Percentiles rank a stretch among this genome's conserved stretches.
These are phyloP conservation scores for Annulohypoxylon stygium DNA, from an alignment of 495 filamentous ascomycete species.

Conservation along the genomic window DNA sequence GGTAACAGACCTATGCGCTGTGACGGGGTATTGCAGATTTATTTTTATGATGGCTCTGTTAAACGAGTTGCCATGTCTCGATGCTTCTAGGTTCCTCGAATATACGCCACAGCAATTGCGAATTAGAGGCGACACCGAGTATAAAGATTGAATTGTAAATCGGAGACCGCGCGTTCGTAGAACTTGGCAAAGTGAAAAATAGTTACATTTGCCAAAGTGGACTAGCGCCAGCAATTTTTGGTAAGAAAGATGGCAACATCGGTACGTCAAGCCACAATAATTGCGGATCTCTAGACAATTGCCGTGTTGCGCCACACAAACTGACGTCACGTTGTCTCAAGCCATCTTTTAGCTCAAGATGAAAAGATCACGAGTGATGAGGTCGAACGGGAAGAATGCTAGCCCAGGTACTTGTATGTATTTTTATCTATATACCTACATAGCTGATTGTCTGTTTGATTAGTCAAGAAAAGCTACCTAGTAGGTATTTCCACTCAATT, in stretches of 20 bases:
- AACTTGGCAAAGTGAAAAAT: constrained; percentile 27
- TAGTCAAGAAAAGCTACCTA: no score
- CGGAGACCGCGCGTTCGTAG: constrained; percentile 11
- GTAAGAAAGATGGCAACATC: constrained; percentile 16
- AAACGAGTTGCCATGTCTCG: not conserved
- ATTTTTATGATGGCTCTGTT: constrained; percentile 23
- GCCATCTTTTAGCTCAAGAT: constrained; percentile 21
- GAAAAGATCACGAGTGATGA: constrained; percentile 29
- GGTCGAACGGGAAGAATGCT: not conserved
- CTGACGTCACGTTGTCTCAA: constrained; percentile 40
- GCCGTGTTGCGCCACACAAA: constrained; percentile 36
- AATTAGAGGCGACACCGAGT: constrained; percentile 3
- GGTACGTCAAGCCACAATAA: constrained; percentile 41
- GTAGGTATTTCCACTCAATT: not conserved
- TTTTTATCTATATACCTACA: not conserved
- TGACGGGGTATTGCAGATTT: constrained; percentile 4
- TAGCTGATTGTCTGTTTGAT: no score
- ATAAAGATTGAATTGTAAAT: constrained; percentile 12
- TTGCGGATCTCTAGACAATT: constrained; percentile 1
- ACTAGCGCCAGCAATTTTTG: constrained; percentile 10
- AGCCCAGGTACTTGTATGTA: not conserved
- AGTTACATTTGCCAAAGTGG: constrained; percentile 1
- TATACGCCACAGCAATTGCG: constrained; percentile 26
- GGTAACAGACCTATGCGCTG: not conserved
- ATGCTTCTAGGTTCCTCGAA: not conserved